A percentile compares a stretch with the other conserved stretches of the same genome.
phyloP scores from a whole-genome alignment of 192 early-diverging fungal species.

The Coemansia sp. region DNA sequence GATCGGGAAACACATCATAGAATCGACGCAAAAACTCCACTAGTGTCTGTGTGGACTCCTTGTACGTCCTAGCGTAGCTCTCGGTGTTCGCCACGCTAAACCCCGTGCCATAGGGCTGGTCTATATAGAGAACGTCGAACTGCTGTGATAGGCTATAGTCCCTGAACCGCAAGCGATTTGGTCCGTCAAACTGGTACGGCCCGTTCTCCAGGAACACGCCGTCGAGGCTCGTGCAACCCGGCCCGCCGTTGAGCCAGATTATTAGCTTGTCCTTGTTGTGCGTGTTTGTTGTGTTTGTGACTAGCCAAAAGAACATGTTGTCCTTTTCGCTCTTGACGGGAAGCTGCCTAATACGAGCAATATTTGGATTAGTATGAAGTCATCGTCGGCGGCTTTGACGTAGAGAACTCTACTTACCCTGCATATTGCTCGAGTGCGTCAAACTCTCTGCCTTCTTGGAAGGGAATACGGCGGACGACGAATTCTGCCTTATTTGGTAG shows the following conservation, averaged over 20 bases:
- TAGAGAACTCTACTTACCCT: slow-evolving; percentile 18
- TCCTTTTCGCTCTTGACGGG: slow-evolving; percentile 36
- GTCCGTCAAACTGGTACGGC: slow-evolving; percentile 53
- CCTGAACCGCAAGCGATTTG: slow-evolving; percentile 32
- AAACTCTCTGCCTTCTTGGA: slow-evolving; percentile 37
- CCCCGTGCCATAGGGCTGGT: slow-evolving; percentile 71
- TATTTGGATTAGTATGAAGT: no score
- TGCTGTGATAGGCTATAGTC: slow-evolving; percentile 48
- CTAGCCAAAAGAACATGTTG: slow-evolving; percentile 56
- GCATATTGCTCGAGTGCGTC: slow-evolving; percentile 35
- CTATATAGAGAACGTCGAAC: slow-evolving; percentile 57
- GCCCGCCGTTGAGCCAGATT: slow-evolving; percentile 69
- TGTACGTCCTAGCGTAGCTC: slow-evolving; percentile 27
- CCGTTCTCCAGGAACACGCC: slow-evolving; percentile 71
- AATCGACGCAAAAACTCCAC: slow-evolving; percentile 59
- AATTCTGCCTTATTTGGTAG: slow-evolving; percentile 20
- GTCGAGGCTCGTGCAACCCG: slow-evolving; percentile 63
- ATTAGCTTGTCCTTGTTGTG: slow-evolving; percentile 54
- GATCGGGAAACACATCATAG: slow-evolving; percentile 59
- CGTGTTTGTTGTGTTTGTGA: slow-evolving; percentile 50
- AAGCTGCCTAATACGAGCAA: slow-evolving; percentile 18
- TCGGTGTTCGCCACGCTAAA: slow-evolving; percentile 32
- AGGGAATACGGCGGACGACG: slow-evolving; percentile 25
- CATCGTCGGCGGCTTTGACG: background rate
- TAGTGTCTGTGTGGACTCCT: slow-evolving; percentile 49